These are phyloP conservation scores for Pezicula carpinea DNA, from an alignment of 2,329 filamentous ascomycete species.

Conservation along the genomic window DNA sequence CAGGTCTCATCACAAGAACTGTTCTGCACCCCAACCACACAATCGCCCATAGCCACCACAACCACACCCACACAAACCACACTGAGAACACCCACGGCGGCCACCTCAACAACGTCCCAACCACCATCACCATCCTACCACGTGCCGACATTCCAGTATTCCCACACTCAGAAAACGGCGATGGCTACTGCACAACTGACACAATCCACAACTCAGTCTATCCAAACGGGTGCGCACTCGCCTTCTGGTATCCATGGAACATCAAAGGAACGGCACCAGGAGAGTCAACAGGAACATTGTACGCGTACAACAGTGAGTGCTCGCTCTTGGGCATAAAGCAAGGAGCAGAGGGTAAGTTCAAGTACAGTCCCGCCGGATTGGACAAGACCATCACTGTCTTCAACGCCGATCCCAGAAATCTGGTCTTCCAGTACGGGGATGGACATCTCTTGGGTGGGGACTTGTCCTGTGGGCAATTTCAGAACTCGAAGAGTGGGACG, in stretches of 20 bases:
- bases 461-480: neutral
- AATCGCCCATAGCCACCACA: neutral
- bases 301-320: neutral
- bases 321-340: neutral
- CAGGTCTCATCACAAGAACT: no score
- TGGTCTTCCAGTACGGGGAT: neutral
- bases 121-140: no score
- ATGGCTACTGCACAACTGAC: neutral
- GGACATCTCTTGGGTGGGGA: neutral
- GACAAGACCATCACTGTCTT: neutral
- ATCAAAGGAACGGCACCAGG: neutral
- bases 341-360: neutral
- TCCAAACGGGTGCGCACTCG: neutral
- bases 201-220: neutral
- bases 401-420: neutral
- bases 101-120: no score
- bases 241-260: neutral
- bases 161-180: neutral
- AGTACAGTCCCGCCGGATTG: neutral
- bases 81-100: no score
- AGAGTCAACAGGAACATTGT: neutral
- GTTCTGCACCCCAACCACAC: no score
- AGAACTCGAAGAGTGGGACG: neutral
- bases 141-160: neutral
- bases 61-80: neutral